Base-by-base conservation (phyloP, 805 yeast species). In the Brettanomyces custersianus region DNA sequence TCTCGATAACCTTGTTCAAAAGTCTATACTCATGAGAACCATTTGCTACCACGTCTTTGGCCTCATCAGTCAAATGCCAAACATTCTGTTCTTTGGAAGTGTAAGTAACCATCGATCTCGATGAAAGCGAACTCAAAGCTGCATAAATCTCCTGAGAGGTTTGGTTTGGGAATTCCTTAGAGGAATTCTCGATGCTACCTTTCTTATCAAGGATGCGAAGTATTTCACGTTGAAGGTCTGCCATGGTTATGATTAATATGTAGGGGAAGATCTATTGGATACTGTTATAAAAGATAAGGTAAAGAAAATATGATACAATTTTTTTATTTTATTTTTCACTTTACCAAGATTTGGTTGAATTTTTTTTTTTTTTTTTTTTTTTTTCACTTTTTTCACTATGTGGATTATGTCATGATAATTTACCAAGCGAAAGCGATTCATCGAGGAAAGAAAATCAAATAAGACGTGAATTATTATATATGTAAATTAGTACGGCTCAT, bases 1-100 rank as follows among this genome's bases (percentile, higher is more conserved):
- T 66, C 48, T 76, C 71, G 37, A 82, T 66, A 31, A 92, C 86
- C 55, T 79, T 84, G 36, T 74, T 68, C 44, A 85, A 70, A 33
- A 92, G 68, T 47, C 94, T 74, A 51, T 72, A 74, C 63, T 92
- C 98, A 52, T 92, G 96, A 22, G 96, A 85, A 6, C 98, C 98
- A 37, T 82, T 64, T 11, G 61, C 59, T 13, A 84, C 70, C 41
- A 88, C 82, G 29, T 83, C 88, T 47, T 74, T 61, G 33, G 94
- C 97, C 65, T 92, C 98, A 9, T 60, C 62, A 10, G 94, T 80
- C 44, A 87, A 72, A 20, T 68, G 61, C 80, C 88, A 90, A 44
- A 66, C 58, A 46, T 88, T 94, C 36, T 68, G 65, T 57, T 90
- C 97, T 37, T 75, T 67, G 41, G 83, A 73, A 47, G 72, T 67